Base-by-base conservation (phyloP, 768 basidiomycete genomes). In the Amanita subjunquillea region DNA sequence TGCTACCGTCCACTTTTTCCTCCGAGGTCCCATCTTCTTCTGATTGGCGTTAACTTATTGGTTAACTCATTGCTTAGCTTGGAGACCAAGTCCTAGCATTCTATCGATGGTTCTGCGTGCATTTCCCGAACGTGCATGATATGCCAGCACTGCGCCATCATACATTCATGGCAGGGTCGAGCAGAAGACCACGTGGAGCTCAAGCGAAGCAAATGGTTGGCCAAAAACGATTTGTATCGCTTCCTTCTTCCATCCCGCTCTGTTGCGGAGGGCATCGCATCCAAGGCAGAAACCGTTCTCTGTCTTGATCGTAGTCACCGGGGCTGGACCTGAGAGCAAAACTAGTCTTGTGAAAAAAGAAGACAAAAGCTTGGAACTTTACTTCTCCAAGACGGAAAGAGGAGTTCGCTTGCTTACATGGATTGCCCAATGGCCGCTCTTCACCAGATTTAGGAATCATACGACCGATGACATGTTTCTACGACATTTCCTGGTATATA, bases 401-500 rank as follows among this genome's bases (percentile, higher is more conserved):
- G 44, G 44, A 53, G 43, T 38, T 29, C 22, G 23, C 32, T 22
- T 46, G 27, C 51, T 53, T 34, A 25, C 34, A 27, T 23, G 30
- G 51, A 32, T 13, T 34, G 37, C 27, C 22, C 51, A 46, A 53
- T 46, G 36, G 51, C 50, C 42, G 51, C 51, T 53, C 51, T 53
- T 38, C n/a, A 20, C 51, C 43, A 53, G 51, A 46, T 46, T 36
- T 40, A 46, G 51, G 13, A 44, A 53, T 53, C 51, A 53, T 46
- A 38, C 41, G 44, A 46, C 51, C 44, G 34, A 53, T 15, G 42
- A 37, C 44, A 53, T 53, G 43, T 53, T 46, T 53, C 44, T 12
- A 37, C 44, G 51, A 53, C 51, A 53, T 53, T 53, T 29, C 53
- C 40, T 53, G 53, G 42, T 48, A 51, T 47, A 54, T 48, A 46